A percentile compares a stretch with the other conserved stretches of the same genome.
Evolutionary conservation across 306 rosid species (phyloP).

Genomic region (Quercus cerris): DNA sequence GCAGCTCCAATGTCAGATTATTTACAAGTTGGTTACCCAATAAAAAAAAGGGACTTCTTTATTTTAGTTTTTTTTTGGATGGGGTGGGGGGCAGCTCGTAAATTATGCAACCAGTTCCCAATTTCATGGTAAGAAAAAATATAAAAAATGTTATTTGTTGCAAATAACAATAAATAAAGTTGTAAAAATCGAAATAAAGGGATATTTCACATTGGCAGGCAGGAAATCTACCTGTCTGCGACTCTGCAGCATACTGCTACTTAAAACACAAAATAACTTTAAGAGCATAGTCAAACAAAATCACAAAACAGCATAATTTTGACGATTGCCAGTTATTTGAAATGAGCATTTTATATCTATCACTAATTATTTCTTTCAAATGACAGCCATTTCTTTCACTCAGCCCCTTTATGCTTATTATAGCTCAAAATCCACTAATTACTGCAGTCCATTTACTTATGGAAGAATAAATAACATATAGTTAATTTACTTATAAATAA

Average conservation of each 20-base stretch:
- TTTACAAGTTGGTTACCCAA: slow-evolving; percentile 25
- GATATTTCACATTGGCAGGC: background rate
- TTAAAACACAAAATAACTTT: background rate
- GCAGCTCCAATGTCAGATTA: slow-evolving; percentile 27
- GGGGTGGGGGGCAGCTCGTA: background rate
- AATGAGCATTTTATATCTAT: background rate
- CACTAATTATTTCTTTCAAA: background rate
- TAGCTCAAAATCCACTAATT: background rate
- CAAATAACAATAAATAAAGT: background rate
- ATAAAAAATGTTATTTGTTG: background rate
- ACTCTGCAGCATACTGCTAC: background rate
- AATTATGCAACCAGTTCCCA: background rate
- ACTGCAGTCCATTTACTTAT: background rate
- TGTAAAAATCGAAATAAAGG: background rate
- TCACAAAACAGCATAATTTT: background rate
- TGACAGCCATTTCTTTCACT: background rate
- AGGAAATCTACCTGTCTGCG: background rate
- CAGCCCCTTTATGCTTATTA: background rate
- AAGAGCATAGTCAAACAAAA: background rate
- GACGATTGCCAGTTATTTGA: background rate
- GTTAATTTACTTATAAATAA: background rate
- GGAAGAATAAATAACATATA: background rate
- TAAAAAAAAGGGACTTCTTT: background rate
- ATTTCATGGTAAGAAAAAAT: background rate
- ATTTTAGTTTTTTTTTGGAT: background rate